Conservation (phyloP, 345 rosid genomes). For the Populus simonii region DNA sequence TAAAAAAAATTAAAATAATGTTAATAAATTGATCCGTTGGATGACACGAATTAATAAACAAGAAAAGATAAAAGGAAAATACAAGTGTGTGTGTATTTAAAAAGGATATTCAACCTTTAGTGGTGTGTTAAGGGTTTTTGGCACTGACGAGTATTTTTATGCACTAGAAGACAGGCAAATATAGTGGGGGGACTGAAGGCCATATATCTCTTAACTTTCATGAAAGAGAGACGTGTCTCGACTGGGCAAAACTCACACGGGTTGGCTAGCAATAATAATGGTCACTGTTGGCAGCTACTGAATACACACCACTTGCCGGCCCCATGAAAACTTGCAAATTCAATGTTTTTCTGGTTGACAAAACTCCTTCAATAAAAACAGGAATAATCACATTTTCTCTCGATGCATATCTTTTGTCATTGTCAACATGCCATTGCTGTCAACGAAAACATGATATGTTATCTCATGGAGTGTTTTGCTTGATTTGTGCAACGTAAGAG, state of each 20-base stretch:
- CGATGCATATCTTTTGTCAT: neutral
- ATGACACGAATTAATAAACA: too few relatives aligned
- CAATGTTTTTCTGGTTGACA: neutral
- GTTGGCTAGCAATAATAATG: neutral
- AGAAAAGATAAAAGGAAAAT: too few relatives aligned
- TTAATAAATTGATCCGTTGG: too few relatives aligned
- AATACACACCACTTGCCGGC: neutral
- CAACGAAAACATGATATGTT: neutral
- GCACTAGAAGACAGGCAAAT: neutral
- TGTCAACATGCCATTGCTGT: neutral
- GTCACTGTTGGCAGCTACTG: neutral
- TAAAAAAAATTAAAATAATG: too few relatives aligned
- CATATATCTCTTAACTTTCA: too few relatives aligned
- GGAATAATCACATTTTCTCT: neutral
- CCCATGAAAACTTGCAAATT: neutral
- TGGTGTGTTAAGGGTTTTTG: neutral
- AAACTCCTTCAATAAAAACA: neutral
- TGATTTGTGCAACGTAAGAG: too few relatives aligned
- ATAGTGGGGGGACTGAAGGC: too few relatives aligned
- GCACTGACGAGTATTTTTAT: neutral
- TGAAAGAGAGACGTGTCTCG: neutral
- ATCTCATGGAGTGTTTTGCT: neutral
- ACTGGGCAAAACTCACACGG: neutral
- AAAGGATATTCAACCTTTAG: conserved; percentile 6
- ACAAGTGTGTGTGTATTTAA: too few relatives aligned